Base-by-base conservation (phyloP, 176 grass and related monocot species). In the Carex kokanica region DNA sequence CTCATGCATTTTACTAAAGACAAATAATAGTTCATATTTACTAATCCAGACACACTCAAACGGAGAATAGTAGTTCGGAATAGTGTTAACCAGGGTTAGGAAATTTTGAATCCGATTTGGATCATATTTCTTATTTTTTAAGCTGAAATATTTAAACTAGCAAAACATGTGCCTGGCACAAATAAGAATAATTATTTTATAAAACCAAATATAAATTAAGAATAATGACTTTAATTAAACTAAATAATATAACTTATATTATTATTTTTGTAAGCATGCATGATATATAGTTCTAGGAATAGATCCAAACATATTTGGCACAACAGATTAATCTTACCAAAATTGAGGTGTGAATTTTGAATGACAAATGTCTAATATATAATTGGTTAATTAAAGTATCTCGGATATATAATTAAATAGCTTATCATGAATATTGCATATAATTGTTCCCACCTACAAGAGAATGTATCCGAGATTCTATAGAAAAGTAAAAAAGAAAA, bases 381-480 rank as follows among this genome's bases (percentile, higher is more conserved):
- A 38, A 38, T 38, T 38, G 36, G 36, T 58, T 58, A 59, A 49
- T 49, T 49, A 49, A 49, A 49, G 45, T 10, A 49, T 12, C 9
- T 49, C 9, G 45, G 9, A 11, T 11, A 49, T 11, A 49, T 49
- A 49, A 49, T 11, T 49, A 2, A 49, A 49, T 49, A 49, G 2
- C 45, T 49, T 11, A 54, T 75, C 72, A 53, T 52, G 47, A 53
- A 27, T 25, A 16, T 47, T 54, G n/a, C 72, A 54, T 54, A 75
- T 75, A 75, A 75, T 75, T 54, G 21, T 75, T 75, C 31, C 72
- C 72, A 75, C 21, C 23, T 20, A 16, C 72, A 17, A 31, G 53
- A 68, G 11, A 52, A 29, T 75, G 47, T 16, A 54, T 75, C 71
- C 23, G 8, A 54, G 71, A 51, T 75, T 53, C 45, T 29, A 72